Evolutionary conservation across 2,329 filamentous ascomycete species (phyloP).

Genomic region (Pyrenophora teres): DNA sequence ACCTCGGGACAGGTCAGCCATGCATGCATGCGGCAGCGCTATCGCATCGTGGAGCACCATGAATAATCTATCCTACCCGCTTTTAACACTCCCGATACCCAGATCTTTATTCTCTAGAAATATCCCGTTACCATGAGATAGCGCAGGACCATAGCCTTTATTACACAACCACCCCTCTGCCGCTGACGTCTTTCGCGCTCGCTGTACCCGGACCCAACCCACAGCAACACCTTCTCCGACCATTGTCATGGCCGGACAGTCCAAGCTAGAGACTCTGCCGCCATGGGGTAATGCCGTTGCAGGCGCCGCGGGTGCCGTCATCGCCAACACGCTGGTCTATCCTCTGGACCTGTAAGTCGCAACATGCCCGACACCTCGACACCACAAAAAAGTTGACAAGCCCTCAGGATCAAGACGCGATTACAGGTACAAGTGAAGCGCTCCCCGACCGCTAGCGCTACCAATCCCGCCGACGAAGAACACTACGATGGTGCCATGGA

Average conservation of each 20-base stretch:
- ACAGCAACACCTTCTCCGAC: background rate
- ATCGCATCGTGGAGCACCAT: conserved; percentile 28
- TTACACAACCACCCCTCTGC: conserved; percentile 17
- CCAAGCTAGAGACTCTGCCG: conserved; percentile 73
- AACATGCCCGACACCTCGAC: background rate
- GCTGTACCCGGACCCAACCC: conserved; percentile 2
- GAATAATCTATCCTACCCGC: conserved; percentile 22
- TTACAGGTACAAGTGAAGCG: conserved; percentile 90
- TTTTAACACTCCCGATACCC: conserved; percentile 13
- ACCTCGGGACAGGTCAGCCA: conserved; percentile 44
- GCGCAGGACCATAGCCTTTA: conserved; percentile 7
- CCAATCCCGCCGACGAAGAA: conserved; percentile 57
- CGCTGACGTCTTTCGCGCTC: conserved; percentile 23
- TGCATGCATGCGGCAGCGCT: conserved; percentile 35
- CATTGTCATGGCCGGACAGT: conserved; percentile 57
- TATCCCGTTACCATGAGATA: conserved; percentile 31
- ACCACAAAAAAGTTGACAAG: conserved; percentile 9
- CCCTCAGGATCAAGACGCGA: conserved; percentile 85
- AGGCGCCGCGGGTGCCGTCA: conserved; percentile 87
- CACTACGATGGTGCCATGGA: conserved; percentile 90
- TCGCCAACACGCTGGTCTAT: conserved; percentile 95
- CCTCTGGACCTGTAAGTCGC: conserved; percentile 86
- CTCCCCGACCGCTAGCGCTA: conserved; percentile 48
- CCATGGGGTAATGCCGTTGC: conserved; percentile 94
- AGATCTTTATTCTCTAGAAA: conserved; percentile 8